A percentile compares a stretch with the other conserved stretches of the same genome.
phyloP scores from a whole-genome alignment of 345 rosid species.

The Aquilaria malaccensis region DNA sequence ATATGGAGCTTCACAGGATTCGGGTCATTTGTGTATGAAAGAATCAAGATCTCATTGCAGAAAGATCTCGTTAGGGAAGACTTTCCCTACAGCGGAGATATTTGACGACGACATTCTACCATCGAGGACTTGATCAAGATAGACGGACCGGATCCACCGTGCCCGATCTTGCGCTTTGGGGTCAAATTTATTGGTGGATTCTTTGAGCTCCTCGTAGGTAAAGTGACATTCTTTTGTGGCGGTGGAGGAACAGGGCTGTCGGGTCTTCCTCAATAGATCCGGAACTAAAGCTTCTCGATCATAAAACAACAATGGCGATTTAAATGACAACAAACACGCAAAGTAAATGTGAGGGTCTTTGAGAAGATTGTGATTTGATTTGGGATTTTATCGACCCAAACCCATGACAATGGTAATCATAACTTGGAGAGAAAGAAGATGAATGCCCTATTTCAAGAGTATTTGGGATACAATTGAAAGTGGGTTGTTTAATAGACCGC shows the following conservation, averaged over 20 bases:
- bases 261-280: slow-evolving; percentile 64
- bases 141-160: slow-evolving; percentile 90
- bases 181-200: slow-evolving; percentile 72
- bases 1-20: slow-evolving; percentile 88
- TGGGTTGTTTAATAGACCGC: too few relatives aligned
- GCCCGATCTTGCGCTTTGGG: slow-evolving; percentile 74
- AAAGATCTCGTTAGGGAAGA: slow-evolving; percentile 68
- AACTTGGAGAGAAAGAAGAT: slow-evolving; percentile 40
- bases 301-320: slow-evolving; percentile 32
- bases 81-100: slow-evolving; percentile 45
- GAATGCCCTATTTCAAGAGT: slow-evolving; percentile 22
- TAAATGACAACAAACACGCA: slow-evolving; percentile 43
- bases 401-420: slow-evolving; percentile 26
- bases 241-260: slow-evolving; percentile 61
- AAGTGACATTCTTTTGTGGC: slow-evolving; percentile 57
- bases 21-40: slow-evolving; percentile 71
- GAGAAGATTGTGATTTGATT: slow-evolving; percentile 37
- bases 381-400: slow-evolving; percentile 18
- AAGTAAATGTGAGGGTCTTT: slow-evolving; percentile 40
- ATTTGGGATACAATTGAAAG: too few relatives aligned
- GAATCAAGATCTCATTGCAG: slow-evolving; percentile 84
- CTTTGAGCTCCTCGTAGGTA: slow-evolving; percentile 87
- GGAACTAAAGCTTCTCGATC: slow-evolving; percentile 41
- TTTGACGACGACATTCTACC: slow-evolving; percentile 75
- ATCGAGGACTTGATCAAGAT: slow-evolving; percentile 61